Evolutionary conservation across 495 filamentous ascomycete genomes (phyloP).

Genomic region (Pseudoneurospora amorphoporcata): DNA sequence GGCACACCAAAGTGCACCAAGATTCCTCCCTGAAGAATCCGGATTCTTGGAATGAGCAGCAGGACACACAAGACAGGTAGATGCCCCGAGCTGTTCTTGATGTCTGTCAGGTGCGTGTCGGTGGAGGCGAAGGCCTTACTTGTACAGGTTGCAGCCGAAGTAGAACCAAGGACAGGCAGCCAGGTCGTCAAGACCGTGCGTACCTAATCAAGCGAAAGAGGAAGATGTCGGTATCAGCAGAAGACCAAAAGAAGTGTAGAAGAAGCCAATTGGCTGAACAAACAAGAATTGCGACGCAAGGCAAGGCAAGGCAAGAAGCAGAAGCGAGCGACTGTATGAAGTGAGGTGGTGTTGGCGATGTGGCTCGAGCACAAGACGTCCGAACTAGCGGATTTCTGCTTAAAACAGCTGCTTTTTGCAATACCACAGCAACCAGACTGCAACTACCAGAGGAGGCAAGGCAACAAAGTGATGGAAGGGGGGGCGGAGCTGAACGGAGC

Average conservation of each 20-base stretch:
- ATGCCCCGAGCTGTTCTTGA: not conserved
- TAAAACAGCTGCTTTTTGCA: not conserved
- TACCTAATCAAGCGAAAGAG: slow-evolving; percentile 1
- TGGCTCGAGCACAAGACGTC: not conserved
- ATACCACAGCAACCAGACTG: not conserved
- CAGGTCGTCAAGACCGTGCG: slow-evolving; percentile 19
- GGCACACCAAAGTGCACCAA: not conserved
- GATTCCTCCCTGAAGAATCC: not conserved
- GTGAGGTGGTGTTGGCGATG: not conserved
- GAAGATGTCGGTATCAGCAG: not conserved
- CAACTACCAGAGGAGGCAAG: not conserved
- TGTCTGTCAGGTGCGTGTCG: not conserved
- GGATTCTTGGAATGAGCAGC: not conserved
- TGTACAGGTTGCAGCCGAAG: not conserved
- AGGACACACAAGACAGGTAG: not conserved
- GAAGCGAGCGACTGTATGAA: not conserved
- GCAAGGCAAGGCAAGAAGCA: not conserved
- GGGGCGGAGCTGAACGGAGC: not conserved
- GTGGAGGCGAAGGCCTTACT: not conserved
- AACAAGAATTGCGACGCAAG: not conserved
- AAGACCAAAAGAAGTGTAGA: not conserved
- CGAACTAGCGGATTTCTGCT: not conserved
- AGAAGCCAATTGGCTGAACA: not conserved
- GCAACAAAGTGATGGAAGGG: not conserved
- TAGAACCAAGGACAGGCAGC: not conserved